Evolutionary conservation across 192 early-diverging fungal genomes (phyloP).

Genomic region (Thoreauomyces humboldtii): DNA sequence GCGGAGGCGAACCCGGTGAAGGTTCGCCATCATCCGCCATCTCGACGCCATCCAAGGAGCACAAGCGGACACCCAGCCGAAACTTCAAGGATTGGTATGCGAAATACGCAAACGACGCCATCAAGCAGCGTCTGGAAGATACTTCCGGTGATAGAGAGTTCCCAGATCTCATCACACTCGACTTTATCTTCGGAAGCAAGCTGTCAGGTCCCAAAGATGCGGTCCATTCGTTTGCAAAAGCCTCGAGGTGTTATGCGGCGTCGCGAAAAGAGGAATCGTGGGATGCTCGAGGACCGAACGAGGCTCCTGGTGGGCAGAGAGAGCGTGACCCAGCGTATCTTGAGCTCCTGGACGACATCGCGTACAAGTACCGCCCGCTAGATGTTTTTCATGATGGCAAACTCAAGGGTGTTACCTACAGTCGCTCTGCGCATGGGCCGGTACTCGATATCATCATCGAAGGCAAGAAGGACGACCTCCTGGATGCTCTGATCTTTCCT

Average conservation of each 20-base stretch:
- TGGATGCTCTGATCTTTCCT: conserved; percentile 52
- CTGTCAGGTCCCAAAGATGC: conserved; percentile 7
- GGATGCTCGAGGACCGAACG: conserved; percentile 9
- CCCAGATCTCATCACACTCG: conserved; percentile 19
- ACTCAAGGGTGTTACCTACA: conserved; percentile 25
- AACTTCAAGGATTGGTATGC: conserved; percentile 30
- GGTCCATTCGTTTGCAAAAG: conserved; percentile 33
- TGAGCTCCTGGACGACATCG: conserved; percentile 18
- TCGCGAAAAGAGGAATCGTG: conserved; percentile 27
- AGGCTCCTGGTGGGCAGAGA: conserved; percentile 15
- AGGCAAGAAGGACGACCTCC: conserved; percentile 33
- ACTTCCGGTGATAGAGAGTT: conserved; percentile 14
- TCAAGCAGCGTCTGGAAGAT: conserved; percentile 16
- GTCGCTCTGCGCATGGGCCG: conserved; percentile 4
- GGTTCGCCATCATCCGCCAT: neutral
- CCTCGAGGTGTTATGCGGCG: conserved; percentile 29
- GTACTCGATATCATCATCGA: conserved; percentile 31
- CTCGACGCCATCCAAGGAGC: neutral
- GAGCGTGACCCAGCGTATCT: neutral
- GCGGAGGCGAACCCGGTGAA: neutral
- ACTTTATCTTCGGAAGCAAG: conserved; percentile 22
- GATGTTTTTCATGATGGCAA: conserved; percentile 34
- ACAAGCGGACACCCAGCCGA: neutral
- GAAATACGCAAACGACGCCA: conserved; percentile 5
- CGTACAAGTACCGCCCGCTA: conserved; percentile 10